Conservation (phyloP, 305 asterid genomes). For the Withania somnifera region DNA sequence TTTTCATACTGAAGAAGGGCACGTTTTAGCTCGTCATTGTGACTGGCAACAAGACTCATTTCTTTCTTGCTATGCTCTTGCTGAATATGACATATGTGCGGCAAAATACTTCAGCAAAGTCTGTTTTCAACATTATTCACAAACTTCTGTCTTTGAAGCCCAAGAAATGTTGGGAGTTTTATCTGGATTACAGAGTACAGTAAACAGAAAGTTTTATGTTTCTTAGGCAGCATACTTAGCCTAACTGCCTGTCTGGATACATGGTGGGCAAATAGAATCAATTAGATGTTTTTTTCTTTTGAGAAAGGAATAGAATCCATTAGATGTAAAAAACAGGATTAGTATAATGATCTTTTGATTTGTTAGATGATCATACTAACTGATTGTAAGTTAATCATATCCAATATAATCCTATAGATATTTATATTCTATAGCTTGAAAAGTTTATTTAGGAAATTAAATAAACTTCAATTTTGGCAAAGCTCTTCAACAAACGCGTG, state of each 20-base stretch:
- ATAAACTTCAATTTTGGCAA: background rate
- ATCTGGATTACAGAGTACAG: background rate
- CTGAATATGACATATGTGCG: constrained; percentile 51
- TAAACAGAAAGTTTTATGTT: background rate
- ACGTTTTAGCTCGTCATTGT: constrained; percentile 58
- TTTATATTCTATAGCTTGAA: background rate
- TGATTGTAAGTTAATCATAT: background rate
- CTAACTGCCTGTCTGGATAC: background rate
- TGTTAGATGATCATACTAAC: background rate
- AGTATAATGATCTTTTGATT: background rate
- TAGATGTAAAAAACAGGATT: background rate
- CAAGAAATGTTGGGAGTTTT: background rate
- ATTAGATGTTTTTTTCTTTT: too few species aligned
- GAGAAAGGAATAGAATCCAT: too few species aligned
- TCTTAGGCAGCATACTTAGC: background rate
- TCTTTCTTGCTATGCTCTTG: constrained; percentile 55
- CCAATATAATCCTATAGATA: background rate
- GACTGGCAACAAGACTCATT: constrained; percentile 41
- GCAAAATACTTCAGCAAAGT: constrained; percentile 4
- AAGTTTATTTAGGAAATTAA: background rate
- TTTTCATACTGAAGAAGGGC: constrained; percentile 57
- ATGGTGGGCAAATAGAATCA: background rate
- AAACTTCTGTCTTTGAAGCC: background rate
- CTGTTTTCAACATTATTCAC: background rate
- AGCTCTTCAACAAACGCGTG: background rate